Evolutionary conservation across 2,329 filamentous ascomycete genomes (phyloP), one percentile per base, ranked within the genome.

Genomic region (Aureobasidium sp.): DNA sequence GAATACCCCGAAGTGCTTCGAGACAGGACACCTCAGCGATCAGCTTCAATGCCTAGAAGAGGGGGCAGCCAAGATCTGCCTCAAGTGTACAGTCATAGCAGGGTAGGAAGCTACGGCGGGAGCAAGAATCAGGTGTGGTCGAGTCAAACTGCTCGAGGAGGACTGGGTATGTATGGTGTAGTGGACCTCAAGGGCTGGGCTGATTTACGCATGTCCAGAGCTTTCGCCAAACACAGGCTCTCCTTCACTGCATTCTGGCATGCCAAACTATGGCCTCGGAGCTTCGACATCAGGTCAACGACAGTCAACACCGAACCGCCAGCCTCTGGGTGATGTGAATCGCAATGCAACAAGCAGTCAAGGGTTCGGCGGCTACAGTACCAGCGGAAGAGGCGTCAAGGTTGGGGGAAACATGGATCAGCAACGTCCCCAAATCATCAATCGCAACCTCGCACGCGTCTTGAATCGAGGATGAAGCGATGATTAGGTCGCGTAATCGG

Each of bases 251-350:
- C 20, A 14, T 8, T 41, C 70, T 17, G 68, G 68, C 45, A 69
- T 68, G 37, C 64, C 64, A 52, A 64, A 61, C 2, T 65, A 69
- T 31, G 52, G 60, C 9, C 64, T 65, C 27, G 63, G 67, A 25
- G 9, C 27, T 47, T 20, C 55, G 5, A 8, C 15, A 5, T 29
- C 29, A 2, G 44, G 66, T n/a, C 71, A 72, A 48, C 70, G 70
- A 25, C 65, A 69, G 12, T 70, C 72, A 12, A 72, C 74, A 0
- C 68, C 72, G 20, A 66, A 66, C 39, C 68, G 74, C 49, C 73
- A 73, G 42, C 67, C 72, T 14, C 62, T 77, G 5, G 65, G 67
- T n/a, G 66, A 64, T 31, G 25, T 69, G 15, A 61, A 70, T 51
- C 56, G 65, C 15, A 70, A 70, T 57, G 49, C 66, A 6, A 67